Evolutionary conservation across 1,284 basidiomycete species (phyloP).

Genomic region (Ganoderma multipileum): DNA sequence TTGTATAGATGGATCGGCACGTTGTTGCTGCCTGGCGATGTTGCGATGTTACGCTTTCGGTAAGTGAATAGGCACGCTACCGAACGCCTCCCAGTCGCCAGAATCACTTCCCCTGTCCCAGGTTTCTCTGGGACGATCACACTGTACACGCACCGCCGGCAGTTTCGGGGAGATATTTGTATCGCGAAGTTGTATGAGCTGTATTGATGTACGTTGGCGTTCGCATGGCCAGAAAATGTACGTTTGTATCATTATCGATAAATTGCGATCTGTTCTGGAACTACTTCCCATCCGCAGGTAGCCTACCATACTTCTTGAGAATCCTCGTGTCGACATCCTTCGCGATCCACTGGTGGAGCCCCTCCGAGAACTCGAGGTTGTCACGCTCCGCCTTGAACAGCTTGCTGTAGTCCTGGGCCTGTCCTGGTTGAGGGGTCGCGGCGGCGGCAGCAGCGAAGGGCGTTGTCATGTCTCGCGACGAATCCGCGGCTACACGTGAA

Average conservation of each 20-base stretch:
- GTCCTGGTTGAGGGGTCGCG: conserved; percentile 51
- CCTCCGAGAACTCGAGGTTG: conserved; percentile 91
- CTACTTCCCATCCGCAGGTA: conserved; percentile 34
- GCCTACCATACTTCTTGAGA: conserved; percentile 75
- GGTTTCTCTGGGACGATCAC: conserved; percentile 17
- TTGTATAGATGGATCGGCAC: conserved; percentile 54
- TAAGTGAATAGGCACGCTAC: conserved; percentile 19
- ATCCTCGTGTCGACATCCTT: conserved; percentile 83
- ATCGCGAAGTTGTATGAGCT: conserved; percentile 29
- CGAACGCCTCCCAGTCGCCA: not conserved
- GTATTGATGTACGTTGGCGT: conserved; percentile 20
- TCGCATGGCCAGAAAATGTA: conserved; percentile 30
- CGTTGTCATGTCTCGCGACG: conserved; percentile 77
- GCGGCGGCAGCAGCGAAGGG: conserved; percentile 77
- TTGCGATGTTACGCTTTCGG: conserved; percentile 22
- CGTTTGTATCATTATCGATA: conserved; percentile 32
- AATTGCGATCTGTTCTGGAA: conserved; percentile 15
- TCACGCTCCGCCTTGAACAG: conserved; percentile 93
- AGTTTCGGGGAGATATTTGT: not conserved
- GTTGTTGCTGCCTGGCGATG: conserved; percentile 2
- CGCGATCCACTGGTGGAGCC: conserved; percentile 83
- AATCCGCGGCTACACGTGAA: conserved; percentile 68
- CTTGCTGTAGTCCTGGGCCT: conserved; percentile 87
- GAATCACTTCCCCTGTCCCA: conserved; percentile 1
- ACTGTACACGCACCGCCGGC: conserved; percentile 11